Conservation (phyloP, 2,329 filamentous ascomycete species). For the Chaetomium olivaceum region DNA sequence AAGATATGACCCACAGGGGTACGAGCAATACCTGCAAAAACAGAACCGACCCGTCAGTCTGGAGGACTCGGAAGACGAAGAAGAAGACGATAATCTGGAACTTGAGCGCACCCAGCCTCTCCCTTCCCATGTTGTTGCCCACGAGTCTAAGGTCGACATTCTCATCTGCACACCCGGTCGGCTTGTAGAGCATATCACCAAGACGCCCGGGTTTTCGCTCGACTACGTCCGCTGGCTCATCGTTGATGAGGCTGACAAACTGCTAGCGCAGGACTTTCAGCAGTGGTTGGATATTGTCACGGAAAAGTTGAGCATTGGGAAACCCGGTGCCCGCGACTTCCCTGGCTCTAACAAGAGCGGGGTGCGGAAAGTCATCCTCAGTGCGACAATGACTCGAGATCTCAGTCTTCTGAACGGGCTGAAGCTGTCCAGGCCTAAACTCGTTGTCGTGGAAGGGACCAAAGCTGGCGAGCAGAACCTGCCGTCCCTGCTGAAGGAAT, state of each 20-base stretch:
- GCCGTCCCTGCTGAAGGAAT: constrained; percentile 64
- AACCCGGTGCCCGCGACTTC: constrained; percentile 54
- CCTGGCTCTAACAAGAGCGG: constrained; percentile 53
- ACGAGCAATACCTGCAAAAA: constrained; percentile 42
- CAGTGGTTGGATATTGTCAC: constrained; percentile 80
- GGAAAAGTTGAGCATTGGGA: constrained; percentile 54
- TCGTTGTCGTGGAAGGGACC: constrained; percentile 71
- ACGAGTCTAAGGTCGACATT: constrained; percentile 76
- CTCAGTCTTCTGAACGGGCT: constrained; percentile 75
- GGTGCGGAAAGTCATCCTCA: constrained; percentile 81
- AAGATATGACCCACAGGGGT: constrained; percentile 65
- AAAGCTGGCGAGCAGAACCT: constrained; percentile 45
- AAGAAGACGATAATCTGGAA: constrained; percentile 43
- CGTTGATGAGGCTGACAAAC: constrained; percentile 90
- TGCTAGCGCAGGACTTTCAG: constrained; percentile 89
- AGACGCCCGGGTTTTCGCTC: constrained; percentile 79
- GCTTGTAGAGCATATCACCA: constrained; percentile 84
- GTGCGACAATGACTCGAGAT: constrained; percentile 89
- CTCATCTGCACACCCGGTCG: constrained; percentile 90
- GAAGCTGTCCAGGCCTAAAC: constrained; percentile 69
- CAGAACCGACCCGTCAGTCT: constrained; percentile 45
- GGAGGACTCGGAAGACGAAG: constrained; percentile 48
- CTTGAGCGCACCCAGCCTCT: constrained; percentile 44
- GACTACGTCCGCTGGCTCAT: constrained; percentile 82
- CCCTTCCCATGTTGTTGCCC: constrained; percentile 64